Evolutionary conservation across 768 basidiomycete genomes (phyloP), one percentile per base, ranked within the genome.

Genomic region (Clitopilus passeckerianus): DNA sequence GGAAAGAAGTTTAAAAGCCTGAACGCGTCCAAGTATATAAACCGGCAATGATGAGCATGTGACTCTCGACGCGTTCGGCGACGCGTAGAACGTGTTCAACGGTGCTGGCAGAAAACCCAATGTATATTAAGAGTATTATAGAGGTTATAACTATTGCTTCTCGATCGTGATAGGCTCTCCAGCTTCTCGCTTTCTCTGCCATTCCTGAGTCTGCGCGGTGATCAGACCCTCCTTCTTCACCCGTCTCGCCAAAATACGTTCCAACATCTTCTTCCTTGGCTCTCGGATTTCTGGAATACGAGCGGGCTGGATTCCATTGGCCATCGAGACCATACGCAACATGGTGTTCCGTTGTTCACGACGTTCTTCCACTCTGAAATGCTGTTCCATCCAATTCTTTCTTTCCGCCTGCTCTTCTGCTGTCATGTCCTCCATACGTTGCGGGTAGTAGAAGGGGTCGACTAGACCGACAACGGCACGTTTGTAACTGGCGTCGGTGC

Each of bases 361-460:
- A 71, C 59, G 46, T 22, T 73, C 55, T 65, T 77, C 70, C 64
- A 84, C 70, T 67, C 71, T 73, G 70, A 91, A 91, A 59, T 81
- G 76, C 15, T 83, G 74, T 66, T 91, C 85, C 50, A 93, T 66
- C 80, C 80, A 85, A 46, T 82, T 75, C 72, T 86, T 78, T 23
- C 87, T 78, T 63, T 77, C 74, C 65, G 74, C 71, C 60, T 83
- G 78, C 61, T 86, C 81, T 54, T 78, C 72, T n/a, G 64, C 67
- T 12, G 75, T 64, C 88, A 96, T 90, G 70, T 93, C 93, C 67
- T 90, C 91, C 61, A 86, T 60, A 52, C 88, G 84, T 57, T 82
- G 83, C 0, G 95, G 95, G 70, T 94, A 96, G 76, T 95, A 93
- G 79, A 98, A 98, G 1, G 95, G 95, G 63, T 95, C 88, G 23